Percentiles rank a stretch among this genome's conserved stretches.
These are phyloP conservation scores for Petasospora rhodanensis DNA, from an alignment of 1,139 yeast genomes.

Conservation along the genomic window DNA sequence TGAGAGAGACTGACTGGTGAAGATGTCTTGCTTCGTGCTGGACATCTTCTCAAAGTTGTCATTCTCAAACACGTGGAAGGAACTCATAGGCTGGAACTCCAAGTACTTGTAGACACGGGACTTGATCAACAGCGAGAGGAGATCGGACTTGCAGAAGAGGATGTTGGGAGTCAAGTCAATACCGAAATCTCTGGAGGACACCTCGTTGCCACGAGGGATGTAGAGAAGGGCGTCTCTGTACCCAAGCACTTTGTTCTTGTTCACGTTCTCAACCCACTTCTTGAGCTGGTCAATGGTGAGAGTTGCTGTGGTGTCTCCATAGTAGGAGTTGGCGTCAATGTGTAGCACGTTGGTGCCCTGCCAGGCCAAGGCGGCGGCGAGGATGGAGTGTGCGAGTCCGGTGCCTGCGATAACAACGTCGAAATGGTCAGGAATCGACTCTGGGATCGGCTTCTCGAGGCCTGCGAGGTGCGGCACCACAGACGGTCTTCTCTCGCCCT, in stretches of 20 bases:
- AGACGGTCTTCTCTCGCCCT: constrained; percentile 50
- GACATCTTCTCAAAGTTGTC: constrained; percentile 84
- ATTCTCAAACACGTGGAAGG: constrained; percentile 88
- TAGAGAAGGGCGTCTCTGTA: constrained; percentile 66
- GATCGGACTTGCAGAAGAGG: constrained; percentile 82
- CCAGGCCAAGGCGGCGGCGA: constrained; percentile 96
- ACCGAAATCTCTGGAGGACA: constrained; percentile 71
- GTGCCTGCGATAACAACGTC: constrained; percentile 93
- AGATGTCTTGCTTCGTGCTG: constrained; percentile 85
- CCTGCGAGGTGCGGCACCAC: constrained; percentile 73
- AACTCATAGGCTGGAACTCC: constrained; percentile 85
- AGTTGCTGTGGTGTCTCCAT: constrained; percentile 87
- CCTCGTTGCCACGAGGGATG: constrained; percentile 55
- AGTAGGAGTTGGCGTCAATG: constrained; percentile 74
- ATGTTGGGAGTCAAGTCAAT: constrained; percentile 87
- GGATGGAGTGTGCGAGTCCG: constrained; percentile 79
- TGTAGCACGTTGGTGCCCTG: constrained; percentile 90
- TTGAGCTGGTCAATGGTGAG: constrained; percentile 80
- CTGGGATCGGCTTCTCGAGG: constrained; percentile 59
- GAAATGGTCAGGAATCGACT: constrained; percentile 53
- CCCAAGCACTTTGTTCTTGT: constrained; percentile 33
- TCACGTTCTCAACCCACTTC: constrained; percentile 73
- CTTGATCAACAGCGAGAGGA: constrained; percentile 70
- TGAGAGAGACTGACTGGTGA: constrained; percentile 79
- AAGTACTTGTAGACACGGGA: constrained; percentile 86